Evolutionary conservation across 352 stramenopile genomes (phyloP).

Genomic region (Globisporangium nunn): DNA sequence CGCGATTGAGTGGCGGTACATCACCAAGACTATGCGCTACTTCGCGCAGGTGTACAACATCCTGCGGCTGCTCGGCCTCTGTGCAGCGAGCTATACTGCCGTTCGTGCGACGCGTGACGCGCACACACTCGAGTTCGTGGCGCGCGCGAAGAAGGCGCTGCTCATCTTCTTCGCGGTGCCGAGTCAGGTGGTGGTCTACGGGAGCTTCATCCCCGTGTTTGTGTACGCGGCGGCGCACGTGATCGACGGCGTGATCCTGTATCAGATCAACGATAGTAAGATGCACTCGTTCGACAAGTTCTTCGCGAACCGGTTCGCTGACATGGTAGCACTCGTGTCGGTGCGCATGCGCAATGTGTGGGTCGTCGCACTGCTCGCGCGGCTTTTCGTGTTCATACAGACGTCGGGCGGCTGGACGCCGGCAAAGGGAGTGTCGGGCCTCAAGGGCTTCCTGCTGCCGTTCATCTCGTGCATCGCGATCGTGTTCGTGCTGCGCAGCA

Average conservation of each 20-base stretch:
- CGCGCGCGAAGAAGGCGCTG: slow-evolving; percentile 12
- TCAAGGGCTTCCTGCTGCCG: slow-evolving; percentile 34
- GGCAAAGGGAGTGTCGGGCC: slow-evolving; percentile 29
- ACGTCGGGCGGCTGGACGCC: slow-evolving; percentile 47
- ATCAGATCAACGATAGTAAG: slow-evolving; percentile 37
- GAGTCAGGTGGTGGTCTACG: slow-evolving; percentile 46
- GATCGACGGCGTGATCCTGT: slow-evolving; percentile 43
- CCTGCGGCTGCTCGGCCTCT: slow-evolving; percentile 25
- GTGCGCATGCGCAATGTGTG: slow-evolving; percentile 49
- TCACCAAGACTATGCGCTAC: slow-evolving; percentile 35
- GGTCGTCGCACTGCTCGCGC: slow-evolving; percentile 35
- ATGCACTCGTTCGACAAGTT: slow-evolving; percentile 23
- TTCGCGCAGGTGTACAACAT: slow-evolving; percentile 40
- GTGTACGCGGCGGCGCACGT: slow-evolving; percentile 39
- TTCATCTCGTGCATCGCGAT: slow-evolving; percentile 20
- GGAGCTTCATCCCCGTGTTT: slow-evolving; percentile 40
- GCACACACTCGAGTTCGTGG: slow-evolving; percentile 1
- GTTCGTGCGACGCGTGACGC: slow-evolving; percentile 12
- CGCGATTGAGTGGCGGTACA: slow-evolving; percentile 41
- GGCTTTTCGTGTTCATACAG: slow-evolving; percentile 36
- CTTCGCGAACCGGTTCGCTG: slow-evolving; percentile 24
- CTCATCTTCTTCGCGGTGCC: slow-evolving; percentile 36
- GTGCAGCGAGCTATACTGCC: slow-evolving; percentile 24
- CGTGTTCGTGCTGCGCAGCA: slow-evolving; percentile 16
- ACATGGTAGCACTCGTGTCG: slow-evolving; percentile 28